Base-by-base conservation (phyloP, 805 yeast species). In the Myxozyma kluyveri region DNA sequence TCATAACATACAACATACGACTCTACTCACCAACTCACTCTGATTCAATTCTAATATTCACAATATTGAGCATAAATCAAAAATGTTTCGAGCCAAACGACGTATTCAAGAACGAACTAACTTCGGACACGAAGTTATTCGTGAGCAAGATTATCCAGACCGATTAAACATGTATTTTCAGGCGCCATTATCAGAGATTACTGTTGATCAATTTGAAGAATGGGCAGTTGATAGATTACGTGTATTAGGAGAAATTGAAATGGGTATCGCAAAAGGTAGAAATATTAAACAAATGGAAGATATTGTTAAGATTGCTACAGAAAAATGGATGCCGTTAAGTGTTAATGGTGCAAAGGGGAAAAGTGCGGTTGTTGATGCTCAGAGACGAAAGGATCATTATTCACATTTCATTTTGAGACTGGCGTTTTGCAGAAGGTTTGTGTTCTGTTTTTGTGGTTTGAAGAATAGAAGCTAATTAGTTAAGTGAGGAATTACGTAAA, bases 151-250 rank as follows among this genome's bases (percentile, higher is more conserved):
- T 64, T 57, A 84, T 65, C 77, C 81, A 9, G 72, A 79, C 33
- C 75, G 95, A 45, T 72, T 93, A 45, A 81, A 88, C 19, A 80
- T 91, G 63, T 93, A 93, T 69, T 78, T 74, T 23, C 58, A 72
- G 4, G 93, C 96, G 9, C 98, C 98, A 0, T 70, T 76, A 29
- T 82, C 83, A 12, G 98, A 93, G 68, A 83, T 93, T 62, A 88
- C 97, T 0, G 69, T 93, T 17, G 97, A 90, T 58, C 87, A 93
- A 63, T 93, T 93, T 69, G 99, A 93, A 70, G 75, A 77, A 3
- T 93, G 97, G 96, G 98, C 98, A 3, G 84, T 93, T 49, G 98
- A 91, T 64, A 73, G 99, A 54, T 74, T 91, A 57, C 82, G 84
- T 64, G 80, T 93, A 6, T 74, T 93, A 52, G 78, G 89, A 49